Evolutionary conservation across 306 rosid species (phyloP), one percentile per base, ranked within the genome.

Genomic region (Vigna radiata): DNA sequence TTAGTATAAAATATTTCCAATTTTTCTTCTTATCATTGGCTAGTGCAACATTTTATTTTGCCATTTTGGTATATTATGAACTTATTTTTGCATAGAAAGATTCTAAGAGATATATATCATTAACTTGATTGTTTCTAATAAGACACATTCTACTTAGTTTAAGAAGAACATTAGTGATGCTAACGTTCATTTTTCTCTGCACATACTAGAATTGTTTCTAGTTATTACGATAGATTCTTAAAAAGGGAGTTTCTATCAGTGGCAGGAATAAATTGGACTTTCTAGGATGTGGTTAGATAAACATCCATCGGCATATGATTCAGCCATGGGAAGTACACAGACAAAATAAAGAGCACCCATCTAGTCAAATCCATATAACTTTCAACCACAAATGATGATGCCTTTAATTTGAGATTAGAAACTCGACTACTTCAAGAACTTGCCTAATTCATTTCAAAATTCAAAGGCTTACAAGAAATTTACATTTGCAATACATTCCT

Each of bases 401-500:
- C 56, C 2, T 12, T 25, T 13, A 68, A 56, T 54, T 36, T 36
- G 50, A 58, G 39, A 29, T 19, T 65, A 21, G 31, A 62, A 78
- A 37, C 41, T 54, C 18, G 4, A 43, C 52, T 41, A 58, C 61
- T 76, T 27, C 36, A 75, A 58, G 53, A 60, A 27, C 48, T 23
- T 8, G 21, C 11, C 7, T 13, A 70, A 77, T 46, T 71, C 70
- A 41, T 70, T 70, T 54, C 37, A 65, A 62, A 70, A 46, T 58
- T 46, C 64, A 68, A 39, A 39, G 75, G 79, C 69, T 43, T 65
- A 64, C 47, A 41, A 7, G 36, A 55, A 70, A 56, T 75, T 52
- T 82, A 76, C 80, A 66, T 18, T 16, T 25, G 43, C 29, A 36
- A 53, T 25, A 73, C 61, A 54, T 75, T 31, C 71, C 72, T 52